These are phyloP conservation scores for Oryza rufipogon DNA, from an alignment of 176 grass and related monocot genomes.

Conservation along the genomic window DNA sequence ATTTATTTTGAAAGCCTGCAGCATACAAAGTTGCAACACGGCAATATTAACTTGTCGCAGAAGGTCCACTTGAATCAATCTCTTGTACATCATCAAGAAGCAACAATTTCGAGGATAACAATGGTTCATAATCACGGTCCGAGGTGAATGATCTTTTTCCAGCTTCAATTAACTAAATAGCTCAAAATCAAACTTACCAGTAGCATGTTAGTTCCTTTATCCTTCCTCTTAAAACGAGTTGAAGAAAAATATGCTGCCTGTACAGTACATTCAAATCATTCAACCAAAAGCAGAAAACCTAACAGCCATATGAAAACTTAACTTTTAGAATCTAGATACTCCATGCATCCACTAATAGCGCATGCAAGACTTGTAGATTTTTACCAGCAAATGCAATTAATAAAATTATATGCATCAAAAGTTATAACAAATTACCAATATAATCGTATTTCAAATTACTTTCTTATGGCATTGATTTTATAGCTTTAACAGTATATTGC, in stretches of 20 bases:
- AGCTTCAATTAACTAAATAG: slow-evolving; percentile 2
- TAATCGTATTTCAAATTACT: background rate
- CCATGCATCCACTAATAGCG: background rate
- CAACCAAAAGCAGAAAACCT: slow-evolving; percentile 34
- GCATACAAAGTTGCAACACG: background rate
- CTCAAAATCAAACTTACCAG: slow-evolving; percentile 58
- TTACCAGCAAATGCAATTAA: background rate
- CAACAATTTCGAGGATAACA: background rate
- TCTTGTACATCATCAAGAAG: background rate
- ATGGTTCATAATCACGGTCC: background rate
- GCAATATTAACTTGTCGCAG: background rate
- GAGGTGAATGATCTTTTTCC: background rate
- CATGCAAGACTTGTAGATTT: background rate
- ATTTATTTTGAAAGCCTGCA: background rate
- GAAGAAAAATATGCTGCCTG: slow-evolving; percentile 97
- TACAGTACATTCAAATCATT: slow-evolving; percentile 35
- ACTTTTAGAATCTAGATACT: slow-evolving; percentile 1
- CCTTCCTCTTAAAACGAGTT: slow-evolving; percentile 80
- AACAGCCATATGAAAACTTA: slow-evolving; percentile 23
- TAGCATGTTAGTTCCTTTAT: slow-evolving; percentile 90
- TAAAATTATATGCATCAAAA: background rate
- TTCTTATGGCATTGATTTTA: background rate
- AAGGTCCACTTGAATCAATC: background rate
- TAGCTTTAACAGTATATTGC: background rate
- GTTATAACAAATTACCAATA: background rate